Conservation (phyloP, 2,329 filamentous ascomycete species). For the Pseudocercospora musae region DNA sequence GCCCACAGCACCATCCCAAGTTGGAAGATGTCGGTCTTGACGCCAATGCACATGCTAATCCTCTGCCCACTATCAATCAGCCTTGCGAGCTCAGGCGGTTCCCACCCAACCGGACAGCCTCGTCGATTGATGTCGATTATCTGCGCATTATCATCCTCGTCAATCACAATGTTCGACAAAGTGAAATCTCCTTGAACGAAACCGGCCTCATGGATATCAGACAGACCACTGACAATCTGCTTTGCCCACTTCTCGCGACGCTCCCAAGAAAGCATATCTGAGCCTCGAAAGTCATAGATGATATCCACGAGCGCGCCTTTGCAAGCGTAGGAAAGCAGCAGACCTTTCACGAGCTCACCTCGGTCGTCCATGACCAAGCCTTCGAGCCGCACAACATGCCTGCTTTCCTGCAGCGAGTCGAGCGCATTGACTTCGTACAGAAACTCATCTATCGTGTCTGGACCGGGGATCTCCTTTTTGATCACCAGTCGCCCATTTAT, state of each 20-base stretch:
- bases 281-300: conserved; percentile 71
- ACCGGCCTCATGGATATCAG: conserved; percentile 90
- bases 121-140: conserved; percentile 98
- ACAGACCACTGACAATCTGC: conserved; percentile 84
- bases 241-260: conserved; percentile 81
- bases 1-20: conserved; percentile 97
- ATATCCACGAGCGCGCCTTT: conserved; percentile 86
- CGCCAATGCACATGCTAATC: conserved; percentile 95
- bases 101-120: conserved; percentile 97
- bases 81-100: conserved; percentile 83
- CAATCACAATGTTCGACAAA: conserved; percentile 93
- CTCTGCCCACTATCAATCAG: conserved; percentile 85
- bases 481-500: conserved; percentile 67
- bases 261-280: conserved; percentile 59
- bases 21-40: conserved; percentile 95
- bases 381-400: conserved; percentile 79
- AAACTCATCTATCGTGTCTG: conserved; percentile 93
- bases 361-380: conserved; percentile 82
- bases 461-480: conserved; percentile 97
- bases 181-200: conserved; percentile 98
- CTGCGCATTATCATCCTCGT: conserved; percentile 77
- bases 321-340: conserved; percentile 84
- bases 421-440: conserved; percentile 96
- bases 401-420: conserved; percentile 68
- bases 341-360: conserved; percentile 71